A percentile compares a stretch with the other conserved stretches of the same genome.
phyloP scores from a whole-genome alignment of 1,284 basidiomycete species.

The Puccinia triticina region DNA sequence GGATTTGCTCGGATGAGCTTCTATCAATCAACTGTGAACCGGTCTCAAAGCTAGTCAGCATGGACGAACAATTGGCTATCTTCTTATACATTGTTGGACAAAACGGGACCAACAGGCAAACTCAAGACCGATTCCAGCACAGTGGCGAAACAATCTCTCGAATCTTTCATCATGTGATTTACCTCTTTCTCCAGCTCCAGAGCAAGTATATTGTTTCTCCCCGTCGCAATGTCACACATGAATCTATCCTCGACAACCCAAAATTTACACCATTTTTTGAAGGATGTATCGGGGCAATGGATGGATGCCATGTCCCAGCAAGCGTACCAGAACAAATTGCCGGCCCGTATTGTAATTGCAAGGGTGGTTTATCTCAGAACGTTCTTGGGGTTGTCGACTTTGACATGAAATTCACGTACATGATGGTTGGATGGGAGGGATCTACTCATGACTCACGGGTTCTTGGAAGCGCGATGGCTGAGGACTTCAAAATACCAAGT shows the following conservation, averaged over 20 bases:
- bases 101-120: no score
- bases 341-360: constrained; percentile 58
- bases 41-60: neutral
- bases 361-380: constrained; percentile 61
- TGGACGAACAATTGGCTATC: constrained; percentile 6
- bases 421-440: constrained; percentile 62
- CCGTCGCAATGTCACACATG: neutral
- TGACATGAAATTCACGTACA: constrained; percentile 59
- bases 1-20: neutral
- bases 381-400: constrained; percentile 59
- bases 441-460: constrained; percentile 60
- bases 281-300: constrained; percentile 62
- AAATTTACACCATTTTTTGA: constrained; percentile 62
- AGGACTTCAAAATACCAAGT: constrained; percentile 58
- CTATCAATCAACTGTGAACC: neutral
- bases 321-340: constrained; percentile 55
- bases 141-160: constrained; percentile 53
- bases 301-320: constrained; percentile 62
- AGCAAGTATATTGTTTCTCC: no score
- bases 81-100: no score
- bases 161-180: constrained; percentile 44
- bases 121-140: constrained; percentile 51
- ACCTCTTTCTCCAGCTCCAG: no score
- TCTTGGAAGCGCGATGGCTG: constrained; percentile 55
- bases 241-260: constrained; percentile 55